phyloP scores from a whole-genome alignment of 2,329 filamentous ascomycete genomes.

The Fusarium liriodendri region DNA sequence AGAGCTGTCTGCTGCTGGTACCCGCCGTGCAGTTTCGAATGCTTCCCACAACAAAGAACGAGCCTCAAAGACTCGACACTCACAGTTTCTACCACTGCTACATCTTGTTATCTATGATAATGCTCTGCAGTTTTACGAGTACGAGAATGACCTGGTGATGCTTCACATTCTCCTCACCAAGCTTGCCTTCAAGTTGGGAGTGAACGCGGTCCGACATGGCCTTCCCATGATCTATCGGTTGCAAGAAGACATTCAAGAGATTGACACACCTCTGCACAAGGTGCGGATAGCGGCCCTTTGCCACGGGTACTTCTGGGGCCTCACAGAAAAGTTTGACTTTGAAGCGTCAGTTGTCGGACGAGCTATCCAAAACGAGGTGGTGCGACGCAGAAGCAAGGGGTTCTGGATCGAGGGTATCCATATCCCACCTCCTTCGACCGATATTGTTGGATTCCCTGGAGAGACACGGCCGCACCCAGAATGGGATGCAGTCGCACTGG shows the following conservation, averaged over 20 bases:
- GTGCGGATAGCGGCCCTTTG: slow-evolving; percentile 85
- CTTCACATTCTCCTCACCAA: slow-evolving; percentile 81
- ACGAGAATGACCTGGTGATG: slow-evolving; percentile 79
- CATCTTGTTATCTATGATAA: slow-evolving; percentile 93
- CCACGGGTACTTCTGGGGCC: slow-evolving; percentile 87
- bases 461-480: slow-evolving; percentile 55
- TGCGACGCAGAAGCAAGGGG: slow-evolving; percentile 75
- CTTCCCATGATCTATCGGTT: slow-evolving; percentile 90
- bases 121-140: slow-evolving; percentile 77
- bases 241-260: slow-evolving; percentile 82
- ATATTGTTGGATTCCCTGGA: slow-evolving; percentile 69
- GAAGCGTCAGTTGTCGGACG: slow-evolving; percentile 76
- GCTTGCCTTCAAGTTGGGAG: slow-evolving; percentile 80
- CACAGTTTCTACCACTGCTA: slow-evolving; percentile 83
- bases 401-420: slow-evolving; percentile 84
- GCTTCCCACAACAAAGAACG: slow-evolving; percentile 71
- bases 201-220: slow-evolving; percentile 83
- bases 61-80: slow-evolving; percentile 60
- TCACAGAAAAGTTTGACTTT: slow-evolving; percentile 82
- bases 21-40: slow-evolving; percentile 75
- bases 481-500: slow-evolving; percentile 65
- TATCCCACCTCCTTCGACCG: slow-evolving; percentile 74
- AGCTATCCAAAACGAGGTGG: slow-evolving; percentile 80
- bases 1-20: slow-evolving; percentile 51
- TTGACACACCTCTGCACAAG: slow-evolving; percentile 75